Conservation (phyloP, 352 stramenopile genomes). For the Globisporangium splendens region DNA sequence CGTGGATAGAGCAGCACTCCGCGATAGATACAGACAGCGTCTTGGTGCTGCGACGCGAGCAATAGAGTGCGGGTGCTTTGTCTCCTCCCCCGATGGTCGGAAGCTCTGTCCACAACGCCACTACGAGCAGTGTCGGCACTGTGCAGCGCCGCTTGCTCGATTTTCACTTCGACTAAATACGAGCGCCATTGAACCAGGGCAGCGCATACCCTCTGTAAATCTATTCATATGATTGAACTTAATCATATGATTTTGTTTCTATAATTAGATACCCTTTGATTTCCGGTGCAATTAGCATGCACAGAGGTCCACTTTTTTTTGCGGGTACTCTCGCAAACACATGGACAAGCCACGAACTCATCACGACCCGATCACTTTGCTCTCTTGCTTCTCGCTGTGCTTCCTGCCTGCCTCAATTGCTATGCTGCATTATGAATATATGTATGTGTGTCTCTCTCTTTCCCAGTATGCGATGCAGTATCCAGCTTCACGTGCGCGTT, state of each 20-base stretch:
- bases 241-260: neutral
- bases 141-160: slow-evolving; percentile 8
- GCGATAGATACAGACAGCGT: neutral
- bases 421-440: neutral
- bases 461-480: too few relatives aligned
- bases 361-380: neutral
- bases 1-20: neutral
- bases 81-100: neutral
- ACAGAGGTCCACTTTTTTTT: slow-evolving; percentile 7
- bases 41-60: neutral
- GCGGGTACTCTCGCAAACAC: neutral
- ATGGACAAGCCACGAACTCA: neutral
- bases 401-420: neutral
- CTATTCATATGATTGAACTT: neutral
- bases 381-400: neutral
- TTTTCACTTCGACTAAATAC: slow-evolving; percentile 2
- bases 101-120: slow-evolving; percentile 10
- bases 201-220: neutral
- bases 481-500: neutral
- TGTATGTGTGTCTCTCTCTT: neutral
- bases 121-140: slow-evolving; percentile 1
- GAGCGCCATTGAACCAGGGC: neutral
- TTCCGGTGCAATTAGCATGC: neutral
- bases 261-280: neutral
- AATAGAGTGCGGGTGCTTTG: neutral